phyloP scores from a whole-genome alignment of 768 basidiomycete genomes.

The Lactarius tabidus region DNA sequence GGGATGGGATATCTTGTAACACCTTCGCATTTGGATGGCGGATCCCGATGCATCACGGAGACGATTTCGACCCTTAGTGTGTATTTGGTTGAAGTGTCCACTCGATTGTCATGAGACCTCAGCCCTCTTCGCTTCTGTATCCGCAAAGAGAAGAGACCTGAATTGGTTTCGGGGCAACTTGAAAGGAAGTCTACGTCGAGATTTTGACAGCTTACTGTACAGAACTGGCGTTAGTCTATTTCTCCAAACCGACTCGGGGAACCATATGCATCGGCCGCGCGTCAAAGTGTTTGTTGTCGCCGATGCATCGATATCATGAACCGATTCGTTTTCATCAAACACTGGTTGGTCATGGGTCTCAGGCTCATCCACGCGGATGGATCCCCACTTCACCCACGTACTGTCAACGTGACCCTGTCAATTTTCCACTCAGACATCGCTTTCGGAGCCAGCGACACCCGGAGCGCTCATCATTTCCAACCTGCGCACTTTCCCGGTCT shows the following conservation, averaged over 20 bases:
- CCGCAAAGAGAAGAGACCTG: not conserved
- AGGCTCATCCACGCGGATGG: not conserved
- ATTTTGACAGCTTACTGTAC: not conserved
- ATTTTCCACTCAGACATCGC: slow-evolving; percentile 54
- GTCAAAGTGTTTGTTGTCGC: slow-evolving; percentile 72
- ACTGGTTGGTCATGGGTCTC: slow-evolving; percentile 43
- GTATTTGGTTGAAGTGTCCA: not conserved
- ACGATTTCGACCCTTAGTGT: not conserved
- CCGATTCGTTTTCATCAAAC: slow-evolving; percentile 68
- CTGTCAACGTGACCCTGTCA: not conserved
- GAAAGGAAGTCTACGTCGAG: not conserved
- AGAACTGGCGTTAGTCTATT: slow-evolving; percentile 58
- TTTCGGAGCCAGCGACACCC: slow-evolving; percentile 76
- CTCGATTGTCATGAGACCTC: not conserved
- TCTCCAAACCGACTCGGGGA: slow-evolving; percentile 66
- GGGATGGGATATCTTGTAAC: not conserved
- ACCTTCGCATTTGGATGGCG: not conserved
- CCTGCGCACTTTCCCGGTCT: slow-evolving; percentile 52
- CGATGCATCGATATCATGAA: slow-evolving; percentile 52
- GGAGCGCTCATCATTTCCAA: slow-evolving; percentile 57
- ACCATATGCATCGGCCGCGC: slow-evolving; percentile 73
- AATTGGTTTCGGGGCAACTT: not conserved
- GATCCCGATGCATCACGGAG: not conserved
- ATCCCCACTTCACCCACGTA: not conserved
- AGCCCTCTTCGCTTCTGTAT: slow-evolving; percentile 11